Evolutionary conservation across 768 basidiomycete genomes (phyloP).

Genomic region (Cubamyces lactineus): DNA sequence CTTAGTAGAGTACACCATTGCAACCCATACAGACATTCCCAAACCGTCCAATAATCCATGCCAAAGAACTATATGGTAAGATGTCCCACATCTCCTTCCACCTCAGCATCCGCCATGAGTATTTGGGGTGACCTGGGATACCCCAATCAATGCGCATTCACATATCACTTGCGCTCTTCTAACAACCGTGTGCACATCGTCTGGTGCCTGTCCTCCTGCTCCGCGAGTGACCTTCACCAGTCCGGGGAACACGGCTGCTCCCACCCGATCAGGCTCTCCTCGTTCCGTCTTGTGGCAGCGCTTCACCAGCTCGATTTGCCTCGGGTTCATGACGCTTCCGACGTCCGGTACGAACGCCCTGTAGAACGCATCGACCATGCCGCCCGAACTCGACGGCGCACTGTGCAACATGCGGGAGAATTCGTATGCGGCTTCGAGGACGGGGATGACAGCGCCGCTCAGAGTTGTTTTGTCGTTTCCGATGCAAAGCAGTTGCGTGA

Average conservation of each 20-base stretch:
- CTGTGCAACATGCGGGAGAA: constrained; percentile 90
- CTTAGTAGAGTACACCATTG: constrained; percentile 20
- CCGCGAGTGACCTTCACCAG: constrained; percentile 75
- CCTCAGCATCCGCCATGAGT: neutral
- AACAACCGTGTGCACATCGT: constrained; percentile 72
- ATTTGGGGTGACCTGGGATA: neutral
- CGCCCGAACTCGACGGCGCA: constrained; percentile 54
- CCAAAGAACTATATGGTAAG: neutral
- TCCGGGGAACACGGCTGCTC: constrained; percentile 86
- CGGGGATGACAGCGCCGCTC: constrained; percentile 46
- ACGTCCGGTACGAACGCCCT: constrained; percentile 86
- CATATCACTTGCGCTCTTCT: constrained; percentile 86
- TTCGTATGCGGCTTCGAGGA: constrained; percentile 73
- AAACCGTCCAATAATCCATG: neutral
- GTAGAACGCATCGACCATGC: constrained; percentile 72
- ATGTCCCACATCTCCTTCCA: neutral
- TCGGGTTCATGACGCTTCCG: constrained; percentile 70
- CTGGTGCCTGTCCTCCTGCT: constrained; percentile 42
- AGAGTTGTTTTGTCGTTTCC: constrained; percentile 21
- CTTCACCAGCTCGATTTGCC: constrained; percentile 84
- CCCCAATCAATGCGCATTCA: constrained; percentile 64
- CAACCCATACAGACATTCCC: constrained; percentile 14
- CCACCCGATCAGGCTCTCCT: constrained; percentile 74
- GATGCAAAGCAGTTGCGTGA: constrained; percentile 55
- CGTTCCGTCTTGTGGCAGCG: constrained; percentile 77